Evolutionary conservation across 2,329 filamentous ascomycete species (phyloP).

Genomic region (Venturiaceae sp.): DNA sequence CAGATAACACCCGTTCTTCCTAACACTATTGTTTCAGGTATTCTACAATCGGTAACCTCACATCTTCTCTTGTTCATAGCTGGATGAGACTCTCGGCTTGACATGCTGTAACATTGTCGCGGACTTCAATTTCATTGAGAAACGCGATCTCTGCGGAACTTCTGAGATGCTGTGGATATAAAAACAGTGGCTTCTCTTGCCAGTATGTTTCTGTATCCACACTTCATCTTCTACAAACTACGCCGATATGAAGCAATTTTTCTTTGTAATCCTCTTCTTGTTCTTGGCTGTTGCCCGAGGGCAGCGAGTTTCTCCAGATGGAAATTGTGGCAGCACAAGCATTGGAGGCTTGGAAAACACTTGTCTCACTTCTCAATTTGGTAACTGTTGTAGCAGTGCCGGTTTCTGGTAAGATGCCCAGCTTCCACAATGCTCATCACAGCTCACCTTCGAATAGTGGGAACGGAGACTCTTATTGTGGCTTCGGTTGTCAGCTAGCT

Average conservation of each 20-base stretch:
- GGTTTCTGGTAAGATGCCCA: background rate
- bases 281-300: background rate
- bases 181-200: no score
- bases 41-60: no score
- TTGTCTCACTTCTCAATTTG: background rate
- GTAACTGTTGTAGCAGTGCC: background rate
- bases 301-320: background rate
- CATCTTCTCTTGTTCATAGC: no score
- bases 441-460: no score
- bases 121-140: no score
- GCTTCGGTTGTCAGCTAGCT: background rate
- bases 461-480: background rate
- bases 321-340: background rate
- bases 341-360: background rate
- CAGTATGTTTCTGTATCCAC: background rate
- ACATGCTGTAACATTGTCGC: no score
- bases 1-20: no score
- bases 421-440: no score
- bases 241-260: background rate
- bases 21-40: no score
- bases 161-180: no score
- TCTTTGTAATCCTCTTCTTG: background rate
- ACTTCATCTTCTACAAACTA: background rate
- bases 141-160: no score
- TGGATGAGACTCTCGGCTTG: no score